Conservation (phyloP, 192 early-diverging fungal genomes). For the Obelidium mucronatum region DNA sequence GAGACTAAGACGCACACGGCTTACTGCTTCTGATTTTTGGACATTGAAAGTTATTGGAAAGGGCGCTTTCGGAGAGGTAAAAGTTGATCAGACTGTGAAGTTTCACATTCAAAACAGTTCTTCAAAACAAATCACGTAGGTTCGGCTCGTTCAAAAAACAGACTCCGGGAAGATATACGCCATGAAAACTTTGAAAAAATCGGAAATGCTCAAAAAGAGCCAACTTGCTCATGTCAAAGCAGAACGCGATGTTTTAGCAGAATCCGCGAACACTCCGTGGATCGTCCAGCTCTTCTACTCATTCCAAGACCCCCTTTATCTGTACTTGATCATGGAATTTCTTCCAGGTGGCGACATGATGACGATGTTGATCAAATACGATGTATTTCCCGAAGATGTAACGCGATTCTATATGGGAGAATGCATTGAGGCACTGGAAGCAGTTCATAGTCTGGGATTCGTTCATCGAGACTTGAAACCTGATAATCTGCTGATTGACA, state of each 20-base stretch:
- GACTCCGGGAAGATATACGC: constrained; percentile 99
- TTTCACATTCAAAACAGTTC: too few relatives aligned
- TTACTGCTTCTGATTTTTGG: constrained; percentile 90
- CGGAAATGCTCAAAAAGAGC: constrained; percentile 98
- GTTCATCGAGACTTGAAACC: constrained; percentile 85
- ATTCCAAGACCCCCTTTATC: constrained; percentile 92
- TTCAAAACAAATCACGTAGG: constrained; percentile 52
- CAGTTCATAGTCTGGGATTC: constrained; percentile 93
- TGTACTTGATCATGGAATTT: constrained; percentile 99
- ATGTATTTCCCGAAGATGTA: constrained; percentile 94
- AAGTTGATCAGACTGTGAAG: neutral
- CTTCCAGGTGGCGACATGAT: constrained; percentile 99
- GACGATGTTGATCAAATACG: constrained; percentile 98
- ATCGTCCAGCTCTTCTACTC: constrained; percentile 98
- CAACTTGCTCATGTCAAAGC: constrained; percentile 85
- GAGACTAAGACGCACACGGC: constrained; percentile 82
- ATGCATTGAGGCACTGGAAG: constrained; percentile 89
- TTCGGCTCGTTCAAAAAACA: constrained; percentile 93
- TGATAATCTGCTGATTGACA: constrained; percentile 86
- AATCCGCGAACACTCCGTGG: constrained; percentile 90
- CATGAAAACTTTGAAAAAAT: constrained; percentile 96
- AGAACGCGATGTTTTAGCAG: constrained; percentile 97
- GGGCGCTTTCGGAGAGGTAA: constrained; percentile 96
- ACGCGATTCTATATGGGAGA: constrained; percentile 99
- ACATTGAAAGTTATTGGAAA: constrained; percentile 99